Percentiles rank a stretch among this genome's conserved stretches.
These are phyloP conservation scores for Arxiozyma heterogenica DNA, from an alignment of 1,139 yeast species.

Conservation along the genomic window DNA sequence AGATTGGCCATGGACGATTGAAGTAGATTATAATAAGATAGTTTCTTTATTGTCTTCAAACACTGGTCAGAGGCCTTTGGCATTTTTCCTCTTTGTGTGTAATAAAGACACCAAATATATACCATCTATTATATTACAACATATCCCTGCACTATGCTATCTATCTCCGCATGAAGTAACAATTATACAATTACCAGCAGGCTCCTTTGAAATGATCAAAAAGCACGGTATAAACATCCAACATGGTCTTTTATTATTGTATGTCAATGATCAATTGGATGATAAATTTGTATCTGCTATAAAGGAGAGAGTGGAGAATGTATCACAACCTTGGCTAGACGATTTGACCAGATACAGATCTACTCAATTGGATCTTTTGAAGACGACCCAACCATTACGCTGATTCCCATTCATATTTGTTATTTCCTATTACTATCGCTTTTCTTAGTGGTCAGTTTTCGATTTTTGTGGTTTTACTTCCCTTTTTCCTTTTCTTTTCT, in stretches of 20 bases:
- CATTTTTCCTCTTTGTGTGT: conserved; percentile 20
- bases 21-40: conserved; percentile 19
- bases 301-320: conserved; percentile 11
- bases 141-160: conserved; percentile 23
- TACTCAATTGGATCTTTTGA: conserved; percentile 10
- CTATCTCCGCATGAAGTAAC: conserved; percentile 15
- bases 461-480: too few species aligned
- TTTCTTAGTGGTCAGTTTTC: neutral
- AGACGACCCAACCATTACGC: conserved; percentile 9
- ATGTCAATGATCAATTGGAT: conserved; percentile 16
- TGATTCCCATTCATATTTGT: neutral
- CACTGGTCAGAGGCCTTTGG: neutral
- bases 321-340: conserved; percentile 23
- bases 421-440: neutral
- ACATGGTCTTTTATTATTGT: conserved; percentile 22
- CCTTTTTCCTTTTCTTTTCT: neutral
- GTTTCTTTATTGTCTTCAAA: conserved; percentile 12
- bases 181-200: conserved; percentile 24
- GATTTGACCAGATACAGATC: conserved; percentile 10
- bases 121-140: conserved; percentile 22
- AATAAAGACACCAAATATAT: conserved; percentile 18
- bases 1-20: conserved; percentile 17
- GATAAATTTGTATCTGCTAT: conserved; percentile 15
- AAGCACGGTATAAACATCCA: conserved; percentile 6
- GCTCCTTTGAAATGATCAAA: conserved; percentile 10